Percentiles rank a stretch among this genome's conserved stretches.
Evolutionary conservation across 148 eudicot genomes (phyloP).

Genomic region (Amaranthus palmeri): DNA sequence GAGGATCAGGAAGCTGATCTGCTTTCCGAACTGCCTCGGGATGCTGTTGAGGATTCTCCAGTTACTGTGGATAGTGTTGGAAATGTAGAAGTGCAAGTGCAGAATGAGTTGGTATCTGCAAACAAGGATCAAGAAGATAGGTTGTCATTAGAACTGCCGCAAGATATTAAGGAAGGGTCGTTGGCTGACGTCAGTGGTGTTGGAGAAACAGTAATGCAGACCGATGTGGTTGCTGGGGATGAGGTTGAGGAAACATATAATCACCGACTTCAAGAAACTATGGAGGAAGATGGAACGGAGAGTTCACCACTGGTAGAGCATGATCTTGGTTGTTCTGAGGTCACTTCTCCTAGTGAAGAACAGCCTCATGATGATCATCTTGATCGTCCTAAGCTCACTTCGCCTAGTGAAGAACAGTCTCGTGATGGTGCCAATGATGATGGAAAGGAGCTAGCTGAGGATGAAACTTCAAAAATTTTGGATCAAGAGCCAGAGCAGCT

Average conservation of each 20-base stretch:
- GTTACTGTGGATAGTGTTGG: not conserved
- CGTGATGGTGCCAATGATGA: constrained; percentile 4
- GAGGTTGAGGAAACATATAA: not conserved
- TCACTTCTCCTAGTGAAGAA: not conserved
- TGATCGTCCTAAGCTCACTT: not conserved
- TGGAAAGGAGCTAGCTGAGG: not conserved
- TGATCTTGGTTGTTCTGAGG: constrained; percentile 2
- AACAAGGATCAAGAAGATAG: not conserved
- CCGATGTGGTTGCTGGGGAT: not conserved
- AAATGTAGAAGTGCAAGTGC: not conserved
- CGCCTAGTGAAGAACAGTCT: constrained; percentile 1
- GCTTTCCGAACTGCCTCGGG: constrained; percentile 8
- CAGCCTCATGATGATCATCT: not conserved
- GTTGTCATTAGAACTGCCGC: constrained; percentile 2
- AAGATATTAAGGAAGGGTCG: not conserved
- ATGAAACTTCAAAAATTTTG: not conserved
- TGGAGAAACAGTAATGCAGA: not conserved
- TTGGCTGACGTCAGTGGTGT: not conserved
- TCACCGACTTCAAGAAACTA: not conserved
- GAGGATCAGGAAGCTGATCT: constrained; percentile 1
- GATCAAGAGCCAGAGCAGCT: constrained; percentile 3
- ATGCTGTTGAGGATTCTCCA: not conserved
- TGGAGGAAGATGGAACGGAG: constrained; percentile 6
- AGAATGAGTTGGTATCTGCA: not conserved
- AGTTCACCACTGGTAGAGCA: constrained; percentile 1